Evolutionary conservation across 495 filamentous ascomycete species (phyloP).

Genomic region (Pyrenula massariospora): DNA sequence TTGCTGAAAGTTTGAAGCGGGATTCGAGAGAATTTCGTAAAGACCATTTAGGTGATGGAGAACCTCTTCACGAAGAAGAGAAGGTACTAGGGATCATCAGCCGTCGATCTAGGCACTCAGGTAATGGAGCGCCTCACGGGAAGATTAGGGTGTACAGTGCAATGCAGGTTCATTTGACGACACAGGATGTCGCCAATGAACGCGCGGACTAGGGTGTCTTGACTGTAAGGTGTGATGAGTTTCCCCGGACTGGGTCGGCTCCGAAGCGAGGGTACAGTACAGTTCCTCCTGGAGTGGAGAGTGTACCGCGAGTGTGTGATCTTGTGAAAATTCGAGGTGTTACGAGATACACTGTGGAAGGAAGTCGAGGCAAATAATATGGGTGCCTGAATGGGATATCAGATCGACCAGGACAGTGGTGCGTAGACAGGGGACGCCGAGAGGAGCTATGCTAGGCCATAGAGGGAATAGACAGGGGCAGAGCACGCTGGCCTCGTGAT

Average conservation of each 20-base stretch:
- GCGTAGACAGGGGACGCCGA: not conserved
- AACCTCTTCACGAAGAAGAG: conserved; percentile 40
- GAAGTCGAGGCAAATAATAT: not conserved
- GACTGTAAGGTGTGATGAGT: not conserved
- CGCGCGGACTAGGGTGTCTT: conserved; percentile 24
- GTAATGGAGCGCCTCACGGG: conserved; percentile 25
- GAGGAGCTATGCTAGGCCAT: not conserved
- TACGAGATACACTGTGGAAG: not conserved
- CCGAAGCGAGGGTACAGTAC: not conserved
- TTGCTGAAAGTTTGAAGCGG: conserved; percentile 95
- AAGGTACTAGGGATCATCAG: conserved; percentile 19
- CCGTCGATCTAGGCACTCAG: not conserved
- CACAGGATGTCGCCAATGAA: conserved; percentile 41
- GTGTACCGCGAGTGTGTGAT: not conserved
- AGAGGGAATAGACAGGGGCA: not conserved
- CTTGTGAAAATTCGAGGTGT: not conserved
- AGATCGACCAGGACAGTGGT: not conserved
- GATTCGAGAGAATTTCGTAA: conserved; percentile 75
- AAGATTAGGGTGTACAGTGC: conserved; percentile 28
- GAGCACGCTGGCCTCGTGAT: not conserved
- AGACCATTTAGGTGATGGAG: conserved; percentile 63
- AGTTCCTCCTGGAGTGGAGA: not conserved
- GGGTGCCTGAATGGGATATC: not conserved
- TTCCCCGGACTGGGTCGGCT: not conserved
- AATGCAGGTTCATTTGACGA: conserved; percentile 61